A percentile compares a stretch with the other conserved stretches of the same genome.
Evolutionary conservation across 2,329 filamentous ascomycete genomes (phyloP).

Genomic region (Aspergillus tanneri): DNA sequence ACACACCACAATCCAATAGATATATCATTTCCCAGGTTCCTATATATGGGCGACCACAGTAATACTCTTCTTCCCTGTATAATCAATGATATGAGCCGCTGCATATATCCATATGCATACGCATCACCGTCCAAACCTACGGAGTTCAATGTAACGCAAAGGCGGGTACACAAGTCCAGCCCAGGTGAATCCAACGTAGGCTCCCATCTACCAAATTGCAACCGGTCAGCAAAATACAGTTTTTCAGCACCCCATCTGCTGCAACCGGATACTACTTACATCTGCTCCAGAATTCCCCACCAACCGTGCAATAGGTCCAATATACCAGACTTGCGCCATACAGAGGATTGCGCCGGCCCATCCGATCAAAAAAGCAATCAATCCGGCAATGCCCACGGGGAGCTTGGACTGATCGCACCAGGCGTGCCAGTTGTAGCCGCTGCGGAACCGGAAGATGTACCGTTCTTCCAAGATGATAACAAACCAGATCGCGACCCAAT

Average conservation of each 20-base stretch:
- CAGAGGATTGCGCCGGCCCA: slow-evolving; percentile 65
- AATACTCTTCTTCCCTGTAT: too few species aligned
- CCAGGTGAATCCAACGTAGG: slow-evolving; percentile 61
- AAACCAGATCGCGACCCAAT: slow-evolving; percentile 67
- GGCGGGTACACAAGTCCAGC: slow-evolving; percentile 58
- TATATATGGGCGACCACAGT: too few species aligned
- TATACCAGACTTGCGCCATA: slow-evolving; percentile 70
- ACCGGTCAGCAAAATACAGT: background rate
- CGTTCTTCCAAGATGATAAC: slow-evolving; percentile 60
- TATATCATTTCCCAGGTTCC: too few species aligned
- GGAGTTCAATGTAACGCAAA: slow-evolving; percentile 53
- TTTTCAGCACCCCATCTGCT: slow-evolving; percentile 3
- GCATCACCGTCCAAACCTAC: slow-evolving; percentile 47
- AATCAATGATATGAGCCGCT: too few species aligned
- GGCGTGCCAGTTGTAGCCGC: slow-evolving; percentile 58
- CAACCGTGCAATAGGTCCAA: slow-evolving; percentile 60
- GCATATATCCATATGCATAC: too few species aligned
- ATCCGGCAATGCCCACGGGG: slow-evolving; percentile 62
- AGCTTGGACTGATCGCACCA: slow-evolving; percentile 62
- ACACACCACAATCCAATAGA: too few species aligned
- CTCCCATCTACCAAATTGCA: slow-evolving; percentile 48
- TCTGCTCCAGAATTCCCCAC: slow-evolving; percentile 60
- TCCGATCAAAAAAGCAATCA: slow-evolving; percentile 61
- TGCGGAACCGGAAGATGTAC: slow-evolving; percentile 57
- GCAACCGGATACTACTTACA: slow-evolving; percentile 39